Percentiles rank a stretch among this genome's conserved stretches.
phyloP scores from a whole-genome alignment of 371 early-diverging fungal species.

The Haplosporangium sp. region DNA sequence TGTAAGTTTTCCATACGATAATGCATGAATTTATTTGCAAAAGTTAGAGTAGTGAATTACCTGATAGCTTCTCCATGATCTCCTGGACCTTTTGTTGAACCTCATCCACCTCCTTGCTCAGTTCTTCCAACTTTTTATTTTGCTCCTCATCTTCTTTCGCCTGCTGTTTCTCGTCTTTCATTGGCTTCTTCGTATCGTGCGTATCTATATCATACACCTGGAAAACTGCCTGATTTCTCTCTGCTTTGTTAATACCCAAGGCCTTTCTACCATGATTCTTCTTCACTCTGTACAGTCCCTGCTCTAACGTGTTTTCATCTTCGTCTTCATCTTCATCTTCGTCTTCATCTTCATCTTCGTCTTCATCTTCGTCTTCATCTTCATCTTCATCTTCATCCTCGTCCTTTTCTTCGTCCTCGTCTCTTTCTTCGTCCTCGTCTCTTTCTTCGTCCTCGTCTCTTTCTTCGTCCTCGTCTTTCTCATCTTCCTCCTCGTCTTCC shows the following conservation, averaged over 20 bases:
- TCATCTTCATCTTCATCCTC: background rate
- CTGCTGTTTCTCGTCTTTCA: background rate
- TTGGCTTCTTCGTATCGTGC: too few species aligned
- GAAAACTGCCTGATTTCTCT: background rate
- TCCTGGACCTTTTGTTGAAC: conserved; percentile 1
- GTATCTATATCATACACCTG: background rate
- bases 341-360: background rate
- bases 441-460: background rate
- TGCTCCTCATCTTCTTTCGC: background rate
- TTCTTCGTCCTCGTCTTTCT: background rate
- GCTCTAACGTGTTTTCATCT: background rate
- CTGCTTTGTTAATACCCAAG: background rate
- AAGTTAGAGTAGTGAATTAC: background rate
- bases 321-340: background rate
- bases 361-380: background rate
- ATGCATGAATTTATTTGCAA: too few species aligned
- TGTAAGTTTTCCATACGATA: too few species aligned
- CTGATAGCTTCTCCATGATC: background rate
- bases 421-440: background rate
- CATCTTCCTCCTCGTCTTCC: background rate
- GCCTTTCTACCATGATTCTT: background rate
- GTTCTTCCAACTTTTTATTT: background rate
- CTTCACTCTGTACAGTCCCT: background rate
- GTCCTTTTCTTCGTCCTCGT: background rate
- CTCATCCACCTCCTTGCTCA: background rate